Evolutionary conservation across 305 asterid genomes (phyloP), one percentile per base, ranked within the genome.

Genomic region (Fraxinus angustifolia): DNA sequence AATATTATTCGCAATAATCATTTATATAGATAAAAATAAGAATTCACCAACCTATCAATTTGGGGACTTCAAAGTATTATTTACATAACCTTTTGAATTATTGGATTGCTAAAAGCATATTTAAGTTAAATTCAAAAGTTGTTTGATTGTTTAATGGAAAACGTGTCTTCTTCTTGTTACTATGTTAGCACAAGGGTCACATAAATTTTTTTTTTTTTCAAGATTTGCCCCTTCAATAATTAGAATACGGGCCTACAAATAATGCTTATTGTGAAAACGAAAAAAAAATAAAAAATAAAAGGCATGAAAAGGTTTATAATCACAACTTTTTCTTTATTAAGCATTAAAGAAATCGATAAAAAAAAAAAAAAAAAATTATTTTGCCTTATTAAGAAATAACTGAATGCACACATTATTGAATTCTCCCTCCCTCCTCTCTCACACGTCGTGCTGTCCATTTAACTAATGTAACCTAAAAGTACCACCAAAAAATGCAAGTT

Each of bases 211-310:
- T 33, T 80, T 76, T 33, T 36, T 8, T 38, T 1, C 12, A 70
- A 40, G 45, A 42, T 45, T 21, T 73, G 75, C 50, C 84, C 70
- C 77, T 78, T 73, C 74, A 84, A 73, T 78, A 82, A 74, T 73
- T 78, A 78, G 33, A 53, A 45, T 35, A n/a, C 0, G 80, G 82
- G 1, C 84, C 79, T 26, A 65, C 35, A 26, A 65, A 65, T 26
- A 65, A 23, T 65, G 34, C 33, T 26, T 65, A 65, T 8, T 65
- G 30, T 1, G 8, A 23, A 23, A 21, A 62, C 5, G 0, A 65
- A 65, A 23, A 23, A 26, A 3, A 21, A 10, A 8, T 10, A 10
- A 2, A 21, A 28, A 28, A 28, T 28, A 28, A 28, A 23, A 23
- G 26, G 31, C 16, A 19, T 16, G 33, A 19, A 62, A 6, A 10